phyloP scores from a whole-genome alignment of 306 rosid species.

The Cajanus cajan region DNA sequence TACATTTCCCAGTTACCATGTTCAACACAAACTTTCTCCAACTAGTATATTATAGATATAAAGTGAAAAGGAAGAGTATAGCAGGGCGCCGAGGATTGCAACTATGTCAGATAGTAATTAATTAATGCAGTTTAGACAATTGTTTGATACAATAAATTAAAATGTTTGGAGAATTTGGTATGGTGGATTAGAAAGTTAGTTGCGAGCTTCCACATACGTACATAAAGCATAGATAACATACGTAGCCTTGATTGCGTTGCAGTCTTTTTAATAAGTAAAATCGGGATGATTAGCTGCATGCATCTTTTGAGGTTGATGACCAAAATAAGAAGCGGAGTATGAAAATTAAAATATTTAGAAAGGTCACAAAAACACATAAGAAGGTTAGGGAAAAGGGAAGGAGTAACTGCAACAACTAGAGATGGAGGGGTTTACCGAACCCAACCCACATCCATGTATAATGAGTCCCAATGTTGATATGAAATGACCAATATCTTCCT shows the following conservation, averaged over 20 bases:
- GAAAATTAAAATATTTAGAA: background rate
- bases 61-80: background rate
- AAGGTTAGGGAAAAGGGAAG: slow-evolving; percentile 16
- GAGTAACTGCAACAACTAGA: slow-evolving; percentile 41
- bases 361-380: background rate
- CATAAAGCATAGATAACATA: slow-evolving; percentile 8
- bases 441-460: slow-evolving; percentile 33
- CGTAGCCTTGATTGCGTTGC: background rate
- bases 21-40: background rate
- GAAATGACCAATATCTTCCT: background rate
- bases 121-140: background rate
- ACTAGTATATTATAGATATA: background rate
- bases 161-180: slow-evolving; percentile 40
- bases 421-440: slow-evolving; percentile 58
- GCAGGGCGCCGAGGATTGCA: background rate
- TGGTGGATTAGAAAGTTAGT: slow-evolving; percentile 54
- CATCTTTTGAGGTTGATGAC: slow-evolving; percentile 10
- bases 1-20: background rate
- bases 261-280: background rate
- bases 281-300: slow-evolving; percentile 10
- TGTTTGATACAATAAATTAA: slow-evolving; percentile 21
- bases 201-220: slow-evolving; percentile 23
- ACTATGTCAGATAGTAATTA: background rate
- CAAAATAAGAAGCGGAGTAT: background rate
- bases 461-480: background rate